Evolutionary conservation across 202 grass and related monocot species (phyloP), one percentile per base, ranked within the genome.

Genomic region (Brachypodium distachyon): DNA sequence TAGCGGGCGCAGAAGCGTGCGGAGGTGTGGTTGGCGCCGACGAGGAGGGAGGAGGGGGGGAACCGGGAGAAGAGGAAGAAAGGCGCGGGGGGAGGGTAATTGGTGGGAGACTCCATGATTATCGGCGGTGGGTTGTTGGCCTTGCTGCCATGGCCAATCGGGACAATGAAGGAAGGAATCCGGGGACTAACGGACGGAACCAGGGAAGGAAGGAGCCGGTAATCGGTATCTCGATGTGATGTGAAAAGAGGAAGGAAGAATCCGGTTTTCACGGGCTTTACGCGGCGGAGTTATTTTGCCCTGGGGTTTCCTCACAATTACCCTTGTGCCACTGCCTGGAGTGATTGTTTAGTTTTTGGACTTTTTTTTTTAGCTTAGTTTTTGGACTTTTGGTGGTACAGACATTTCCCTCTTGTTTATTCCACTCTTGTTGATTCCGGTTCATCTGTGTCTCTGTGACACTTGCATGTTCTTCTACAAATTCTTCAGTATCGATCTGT

Each of bases 1-100:
- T 88, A 89, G 0, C 83, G 83, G 11, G 79, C 83, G 86, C 86
- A 92, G 42, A 89, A 92, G 46, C 90, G 90, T 32, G 90, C 83
- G 76, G 86, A 81, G 65, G 90, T 93, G 80, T 89, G 87, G 52
- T 89, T 87, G 59, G 77, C 87, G 60, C 87, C 87, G 83, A 87
- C 46, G 90, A 87, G 86, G 90, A 87, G 86, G 42, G 57, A 23
- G 17, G 3, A 33, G 32, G 61, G 23, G 21, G 28, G 64, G 2
- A 51, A 12, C 8, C 53, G 4, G 39, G 31, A 12, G 0, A 7
- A 41, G 51, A 40, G 80, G 18, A 48, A 38, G 16, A 9, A 9
- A 16, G 76, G 76, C 16, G 18, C 49, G 19, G 28, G 27, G 4
- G 56, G 79, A 3, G 50, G 68, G 64, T 74, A 78, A 65, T 62